These are phyloP conservation scores for Cladophialophora immunda DNA, from an alignment of 2,329 filamentous ascomycete species.

Conservation along the genomic window DNA sequence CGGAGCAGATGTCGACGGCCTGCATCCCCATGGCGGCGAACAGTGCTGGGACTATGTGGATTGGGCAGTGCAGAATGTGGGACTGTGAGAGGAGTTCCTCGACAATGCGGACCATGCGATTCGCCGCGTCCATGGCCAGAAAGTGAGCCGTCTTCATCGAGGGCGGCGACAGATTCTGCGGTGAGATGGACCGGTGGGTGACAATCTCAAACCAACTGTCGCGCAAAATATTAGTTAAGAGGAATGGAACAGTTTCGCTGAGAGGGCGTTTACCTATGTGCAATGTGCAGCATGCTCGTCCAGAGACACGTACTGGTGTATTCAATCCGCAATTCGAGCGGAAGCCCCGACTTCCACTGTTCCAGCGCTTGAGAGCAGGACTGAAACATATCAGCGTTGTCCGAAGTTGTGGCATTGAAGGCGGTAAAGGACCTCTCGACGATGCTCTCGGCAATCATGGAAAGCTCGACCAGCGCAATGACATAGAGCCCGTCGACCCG, in stretches of 20 bases:
- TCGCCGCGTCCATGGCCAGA: constrained; percentile 36
- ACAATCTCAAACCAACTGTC: constrained; percentile 35
- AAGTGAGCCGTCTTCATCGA: constrained; percentile 33
- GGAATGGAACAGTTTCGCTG: not conserved
- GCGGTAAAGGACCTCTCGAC: constrained; percentile 34
- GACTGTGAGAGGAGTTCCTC: constrained; percentile 37
- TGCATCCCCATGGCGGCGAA: constrained; percentile 43
- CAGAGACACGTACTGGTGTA: constrained; percentile 30
- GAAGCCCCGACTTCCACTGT: constrained; percentile 30
- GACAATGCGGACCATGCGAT: constrained; percentile 38
- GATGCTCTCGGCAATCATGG: constrained; percentile 32
- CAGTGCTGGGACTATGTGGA: constrained; percentile 40
- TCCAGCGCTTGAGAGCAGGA: constrained; percentile 31
- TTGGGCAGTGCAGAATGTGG: constrained; percentile 34
- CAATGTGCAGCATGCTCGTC: constrained; percentile 36
- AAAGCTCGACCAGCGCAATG: constrained; percentile 35
- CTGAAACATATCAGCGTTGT: constrained; percentile 33
- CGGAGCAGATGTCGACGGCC: constrained; percentile 41
- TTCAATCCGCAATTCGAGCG: constrained; percentile 25
- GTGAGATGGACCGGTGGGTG: constrained; percentile 33
- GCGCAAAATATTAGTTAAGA: constrained; percentile 4
- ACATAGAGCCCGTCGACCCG: constrained; percentile 30
- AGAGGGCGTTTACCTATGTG: constrained; percentile 28
- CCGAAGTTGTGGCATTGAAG: constrained; percentile 30
- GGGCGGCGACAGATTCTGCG: constrained; percentile 32